A percentile compares a stretch with the other conserved stretches of the same genome.
Evolutionary conservation across 129 eudicot genomes (phyloP).

Genomic region (Solidago caesia): DNA sequence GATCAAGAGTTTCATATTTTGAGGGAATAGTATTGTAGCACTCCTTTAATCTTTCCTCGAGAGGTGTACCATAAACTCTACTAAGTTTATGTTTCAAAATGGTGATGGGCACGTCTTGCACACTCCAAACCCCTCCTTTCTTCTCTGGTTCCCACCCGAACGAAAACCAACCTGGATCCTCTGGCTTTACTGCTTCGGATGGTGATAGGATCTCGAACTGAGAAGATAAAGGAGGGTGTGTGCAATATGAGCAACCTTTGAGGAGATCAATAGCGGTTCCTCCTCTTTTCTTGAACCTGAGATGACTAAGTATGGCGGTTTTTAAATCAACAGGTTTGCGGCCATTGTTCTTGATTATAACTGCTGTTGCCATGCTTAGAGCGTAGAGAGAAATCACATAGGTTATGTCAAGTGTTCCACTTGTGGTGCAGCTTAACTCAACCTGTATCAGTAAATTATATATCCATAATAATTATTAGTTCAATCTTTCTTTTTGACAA

Average conservation of each 20-base stretch:
- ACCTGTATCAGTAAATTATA: constrained; percentile 37
- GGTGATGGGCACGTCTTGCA: constrained; percentile 68
- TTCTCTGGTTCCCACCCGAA: constrained; percentile 71
- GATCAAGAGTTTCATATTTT: constrained; percentile 80
- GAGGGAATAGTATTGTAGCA: constrained; percentile 66
- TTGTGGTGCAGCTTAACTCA: constrained; percentile 60
- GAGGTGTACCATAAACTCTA: constrained; percentile 75
- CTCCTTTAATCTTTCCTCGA: constrained; percentile 58
- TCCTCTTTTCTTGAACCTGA: constrained; percentile 50
- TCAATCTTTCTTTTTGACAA: too few species aligned
- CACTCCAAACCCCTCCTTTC: constrained; percentile 66
- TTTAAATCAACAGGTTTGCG: constrained; percentile 54
- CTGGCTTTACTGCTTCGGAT: constrained; percentile 70
- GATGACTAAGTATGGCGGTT: constrained; percentile 69
- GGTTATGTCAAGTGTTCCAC: constrained; percentile 66
- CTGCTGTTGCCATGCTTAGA: constrained; percentile 83
- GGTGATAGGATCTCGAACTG: constrained; percentile 69
- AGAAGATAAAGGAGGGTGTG: constrained; percentile 75
- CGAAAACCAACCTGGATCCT: constrained; percentile 69
- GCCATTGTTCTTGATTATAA: constrained; percentile 76
- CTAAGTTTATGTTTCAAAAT: constrained; percentile 76
- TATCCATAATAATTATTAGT: too few species aligned
- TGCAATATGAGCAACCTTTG: constrained; percentile 60
- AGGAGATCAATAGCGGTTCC: constrained; percentile 69
- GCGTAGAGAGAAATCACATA: constrained; percentile 80